A percentile compares a stretch with the other conserved stretches of the same genome.
Evolutionary conservation across 2,329 filamentous ascomycete species (phyloP).

Genomic region (Coniella lustricola): DNA sequence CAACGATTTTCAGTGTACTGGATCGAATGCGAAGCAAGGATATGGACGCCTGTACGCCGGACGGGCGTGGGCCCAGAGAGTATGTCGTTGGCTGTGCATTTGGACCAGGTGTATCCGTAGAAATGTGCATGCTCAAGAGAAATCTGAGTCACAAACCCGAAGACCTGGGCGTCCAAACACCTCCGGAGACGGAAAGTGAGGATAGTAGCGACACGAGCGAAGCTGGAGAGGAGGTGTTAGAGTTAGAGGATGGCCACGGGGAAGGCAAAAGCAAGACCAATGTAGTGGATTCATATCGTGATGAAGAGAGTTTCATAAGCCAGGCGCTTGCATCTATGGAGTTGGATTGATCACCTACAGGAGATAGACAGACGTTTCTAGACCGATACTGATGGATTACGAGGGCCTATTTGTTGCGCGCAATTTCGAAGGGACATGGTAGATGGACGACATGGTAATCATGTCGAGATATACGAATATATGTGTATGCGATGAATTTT

Average conservation of each 20-base stretch:
- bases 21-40: slow-evolving; percentile 52
- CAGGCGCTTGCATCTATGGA: slow-evolving; percentile 26
- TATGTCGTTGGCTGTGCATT: slow-evolving; percentile 63
- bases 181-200: slow-evolving; percentile 49
- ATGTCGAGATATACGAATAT: too few species aligned
- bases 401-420: too few species aligned
- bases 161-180: slow-evolving; percentile 38
- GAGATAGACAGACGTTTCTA: too few species aligned
- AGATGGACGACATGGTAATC: too few species aligned
- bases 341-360: slow-evolving; percentile 27
- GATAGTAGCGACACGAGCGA: slow-evolving; percentile 31
- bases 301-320: slow-evolving; percentile 23
- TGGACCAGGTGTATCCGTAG: slow-evolving; percentile 60
- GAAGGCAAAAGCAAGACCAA: slow-evolving; percentile 1
- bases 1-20: slow-evolving; percentile 63
- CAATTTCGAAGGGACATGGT: too few species aligned
- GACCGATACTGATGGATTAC: too few species aligned
- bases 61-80: slow-evolving; percentile 40
- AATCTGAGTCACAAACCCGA: slow-evolving; percentile 25
- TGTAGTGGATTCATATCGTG: slow-evolving; percentile 1
- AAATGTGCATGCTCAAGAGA: slow-evolving; percentile 60
- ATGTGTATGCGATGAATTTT: too few species aligned
- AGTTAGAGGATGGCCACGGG: slow-evolving; percentile 5
- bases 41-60: slow-evolving; percentile 50
- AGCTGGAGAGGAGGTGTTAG: slow-evolving; percentile 28